Evolutionary conservation across 2,329 filamentous ascomycete genomes (phyloP), one percentile per base, ranked within the genome.

Genomic region (Aspergillus sp.): DNA sequence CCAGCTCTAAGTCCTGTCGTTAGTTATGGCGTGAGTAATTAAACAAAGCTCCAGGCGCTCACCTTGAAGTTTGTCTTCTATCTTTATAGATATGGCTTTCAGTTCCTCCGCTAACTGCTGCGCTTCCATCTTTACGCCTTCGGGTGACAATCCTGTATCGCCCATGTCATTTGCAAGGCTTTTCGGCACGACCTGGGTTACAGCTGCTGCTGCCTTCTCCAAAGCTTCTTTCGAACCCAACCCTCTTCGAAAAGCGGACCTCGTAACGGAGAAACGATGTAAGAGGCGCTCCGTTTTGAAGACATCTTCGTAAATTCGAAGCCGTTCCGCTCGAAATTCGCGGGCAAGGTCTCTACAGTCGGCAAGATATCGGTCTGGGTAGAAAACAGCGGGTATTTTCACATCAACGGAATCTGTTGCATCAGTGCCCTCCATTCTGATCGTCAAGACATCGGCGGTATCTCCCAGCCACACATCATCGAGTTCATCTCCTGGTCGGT

Each of bases 291-390:
- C 62, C 9, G 72, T 42, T 34, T 53, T 58, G 27, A 56, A 52
- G 4, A 72, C 55, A 32, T 68, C 59, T 34, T 61, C 52, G 30
- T 59, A 55, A 5, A 65, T 54, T 40, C 65, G 57, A 5, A 69
- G 57, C 51, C 66, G 63, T 29, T 60, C 61, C 5, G 53, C 48
- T 30, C 76, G 73, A 48, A 81, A 71, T 6, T 70, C 66, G 39
- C 68, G 68, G 10, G 76, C 71, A 7, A 70, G 57, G 1, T 69
- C 67, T 46, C 71, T 68, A 48, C 76, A 78, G 50, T 71, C 66
- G 42, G 76, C 68, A 41, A 82, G 65, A 58, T 83, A 84, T 41
- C 80, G 73, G 62, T 83, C 81, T 4, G 77, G 71, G 52, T 79
- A 81, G 56, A 80, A 73, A 1, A 70, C 67, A 1, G 72, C 59